These are phyloP conservation scores for Pseudogymnoascus sp. DNA, from an alignment of 2,329 filamentous ascomycete species.

Conservation along the genomic window DNA sequence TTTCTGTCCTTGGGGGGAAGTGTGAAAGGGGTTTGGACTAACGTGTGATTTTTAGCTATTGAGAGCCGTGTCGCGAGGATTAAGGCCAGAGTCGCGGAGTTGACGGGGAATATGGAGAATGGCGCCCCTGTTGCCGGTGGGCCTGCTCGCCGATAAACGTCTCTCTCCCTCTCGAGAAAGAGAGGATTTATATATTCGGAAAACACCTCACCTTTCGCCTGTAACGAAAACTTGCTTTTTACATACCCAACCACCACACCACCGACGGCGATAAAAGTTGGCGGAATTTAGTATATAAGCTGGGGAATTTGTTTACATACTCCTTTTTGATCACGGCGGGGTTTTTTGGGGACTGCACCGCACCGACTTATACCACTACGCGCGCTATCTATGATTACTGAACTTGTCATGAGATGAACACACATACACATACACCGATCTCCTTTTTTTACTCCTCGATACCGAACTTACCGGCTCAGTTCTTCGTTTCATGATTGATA, in stretches of 20 bases:
- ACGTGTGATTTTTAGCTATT: constrained; percentile 74
- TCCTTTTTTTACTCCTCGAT: not conserved
- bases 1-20: not conserved
- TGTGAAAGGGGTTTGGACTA: not conserved
- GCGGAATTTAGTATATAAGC: not conserved
- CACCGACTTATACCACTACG: not conserved
- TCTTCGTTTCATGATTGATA: not conserved
- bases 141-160: not conserved
- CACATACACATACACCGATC: not conserved
- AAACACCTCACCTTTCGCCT: not conserved
- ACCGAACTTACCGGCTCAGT: not conserved
- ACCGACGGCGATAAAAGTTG: not conserved
- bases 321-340: not conserved
- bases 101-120: constrained; percentile 75
- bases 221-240: not conserved
- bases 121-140: not conserved
- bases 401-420: not conserved
- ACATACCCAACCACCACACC: not conserved
- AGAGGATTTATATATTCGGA: not conserved
- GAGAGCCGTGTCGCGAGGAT: constrained; percentile 95
- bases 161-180: not conserved
- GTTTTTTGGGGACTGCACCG: not conserved
- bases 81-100: constrained; percentile 90
- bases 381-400: not conserved
- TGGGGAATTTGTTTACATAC: not conserved